Evolutionary conservation across 1,284 basidiomycete genomes (phyloP), one percentile per base, ranked within the genome.

Genomic region (Pseudozyma hubeiensis): DNA sequence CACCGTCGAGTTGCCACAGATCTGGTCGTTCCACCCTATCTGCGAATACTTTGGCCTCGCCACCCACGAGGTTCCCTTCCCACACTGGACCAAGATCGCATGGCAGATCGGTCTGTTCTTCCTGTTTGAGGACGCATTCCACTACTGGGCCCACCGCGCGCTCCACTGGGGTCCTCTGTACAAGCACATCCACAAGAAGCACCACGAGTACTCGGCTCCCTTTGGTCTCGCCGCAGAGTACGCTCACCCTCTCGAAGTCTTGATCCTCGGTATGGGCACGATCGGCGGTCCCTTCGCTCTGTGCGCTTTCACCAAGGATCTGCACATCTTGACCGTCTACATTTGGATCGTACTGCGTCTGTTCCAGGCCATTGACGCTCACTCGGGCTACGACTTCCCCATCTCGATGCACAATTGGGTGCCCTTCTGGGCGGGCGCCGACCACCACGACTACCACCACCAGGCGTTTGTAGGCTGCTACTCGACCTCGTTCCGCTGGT

Each of bases 161-260:
- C 89, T 97, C 19, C 96, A 99, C 87, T 93, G 90, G 82, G 93
- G 93, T 57, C 87, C 90, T 5, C 88, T 99, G 61, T 99, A 99
- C 90, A 97, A 94, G 87, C 88, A 97, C 86, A 94, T 98, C 76
- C 96, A 99, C 90, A 98, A 98, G 87, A 77, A 84, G 77, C 83
- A 98, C 86, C 96, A 98, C 90, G 94, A 97, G 84, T 97, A 95
- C 86, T 92, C 92, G 19, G 95, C 96, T 19, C 96, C 96, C 0
- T 97, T 98, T 84, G 96, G 96, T 80, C 90, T 99, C 50, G 94
- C 96, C 8, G 96, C 97, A 13, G 97, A 99, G 86, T 99, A 97
- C 84, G 94, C 94, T 0, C 94, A 97, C 86, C 94, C 94, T 0
- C 90, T 93, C 13, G 94, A 97, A 86, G 92, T 95, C 58, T 89